Conservation (phyloP, 1,284 basidiomycete genomes). For the Macrocystidia cucumis region DNA sequence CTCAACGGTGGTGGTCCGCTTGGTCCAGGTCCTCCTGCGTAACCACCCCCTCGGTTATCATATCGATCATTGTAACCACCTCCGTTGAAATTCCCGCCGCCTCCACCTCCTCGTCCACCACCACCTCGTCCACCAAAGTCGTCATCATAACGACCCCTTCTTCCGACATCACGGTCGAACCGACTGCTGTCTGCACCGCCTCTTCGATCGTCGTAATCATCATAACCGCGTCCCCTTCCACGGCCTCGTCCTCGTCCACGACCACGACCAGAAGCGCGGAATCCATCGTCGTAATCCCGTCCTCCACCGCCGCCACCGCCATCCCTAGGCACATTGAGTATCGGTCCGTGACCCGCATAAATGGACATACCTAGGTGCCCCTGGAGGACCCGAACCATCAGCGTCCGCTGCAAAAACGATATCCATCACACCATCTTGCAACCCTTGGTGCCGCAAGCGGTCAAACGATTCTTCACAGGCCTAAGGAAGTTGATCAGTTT, state of each 20-base stretch:
- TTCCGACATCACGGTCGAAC: slow-evolving; percentile 21
- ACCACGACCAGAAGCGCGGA: slow-evolving; percentile 25
- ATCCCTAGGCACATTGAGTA: slow-evolving; percentile 4
- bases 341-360: background rate
- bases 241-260: slow-evolving; percentile 26
- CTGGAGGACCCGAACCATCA: slow-evolving; percentile 20
- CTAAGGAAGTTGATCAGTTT: slow-evolving; percentile 24
- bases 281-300: slow-evolving; percentile 36
- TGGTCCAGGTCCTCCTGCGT: slow-evolving; percentile 20
- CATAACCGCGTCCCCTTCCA: slow-evolving; percentile 19
- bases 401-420: slow-evolving; percentile 85
- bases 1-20: slow-evolving; percentile 23
- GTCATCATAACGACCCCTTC: slow-evolving; percentile 34
- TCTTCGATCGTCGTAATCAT: slow-evolving; percentile 27
- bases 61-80: slow-evolving; percentile 31
- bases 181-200: slow-evolving; percentile 33
- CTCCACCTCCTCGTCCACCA: slow-evolving; percentile 17
- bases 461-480: slow-evolving; percentile 78
- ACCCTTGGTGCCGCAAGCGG: slow-evolving; percentile 64
- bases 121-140: slow-evolving; percentile 21
- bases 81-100: slow-evolving; percentile 24
- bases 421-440: slow-evolving; percentile 85
- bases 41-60: slow-evolving; percentile 21
- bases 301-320: slow-evolving; percentile 16
- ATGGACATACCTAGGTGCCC: slow-evolving; percentile 25